Base-by-base conservation (phyloP, 106 monocot species). In the Dendrobium catenatum region DNA sequence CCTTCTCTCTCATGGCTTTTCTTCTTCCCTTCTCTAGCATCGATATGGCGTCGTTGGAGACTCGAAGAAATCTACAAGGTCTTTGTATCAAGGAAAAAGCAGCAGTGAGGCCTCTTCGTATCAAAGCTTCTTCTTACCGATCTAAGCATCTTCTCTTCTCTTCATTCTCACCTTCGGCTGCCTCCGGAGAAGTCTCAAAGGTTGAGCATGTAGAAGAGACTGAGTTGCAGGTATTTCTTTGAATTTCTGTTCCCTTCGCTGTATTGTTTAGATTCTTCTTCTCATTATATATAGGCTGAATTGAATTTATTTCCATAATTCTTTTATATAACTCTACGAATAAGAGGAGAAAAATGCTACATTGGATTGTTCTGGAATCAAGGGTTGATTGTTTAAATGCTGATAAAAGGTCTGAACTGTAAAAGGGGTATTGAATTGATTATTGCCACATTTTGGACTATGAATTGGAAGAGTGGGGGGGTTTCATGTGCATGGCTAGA, bases 1-100 rank as follows among this genome's bases (percentile, higher is more conserved):
- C 27, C 46, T 37, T 72, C 44, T 76, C 29, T 48, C 49, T 27
- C 27, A 76, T 76, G 76, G 76, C 76, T 26, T 76, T 8, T 51
- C 76, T 76, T 5, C 26, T 76, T 76, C 49, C 76, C 11, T 20
- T 49, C 49, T 76, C 49, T 26, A 7, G 76, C 49, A 11, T 76
- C 46, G 48, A 42, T 29, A 49, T 26, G 26, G 10, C 49, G 76
- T 76, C 76, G 49, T 3, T 27, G 76, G 49, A 76, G 26, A 76
- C 22, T 37, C 76, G 24, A 48, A 76, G 49, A 76, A 76, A 42
- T 22, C 76, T 27, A 0, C 49, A 26, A 26, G 7, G 6, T 76
- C 47, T 76, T 42, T 49, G 24, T 15, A 27, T 49, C 76, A 76
- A 51, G 76, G 18, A 76, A 51, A 76, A 20, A 49, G 0, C 26